Percentiles rank a stretch among this genome's conserved stretches.
phyloP scores from a whole-genome alignment of 768 basidiomycete species.

The Pisolithus tinctorius region DNA sequence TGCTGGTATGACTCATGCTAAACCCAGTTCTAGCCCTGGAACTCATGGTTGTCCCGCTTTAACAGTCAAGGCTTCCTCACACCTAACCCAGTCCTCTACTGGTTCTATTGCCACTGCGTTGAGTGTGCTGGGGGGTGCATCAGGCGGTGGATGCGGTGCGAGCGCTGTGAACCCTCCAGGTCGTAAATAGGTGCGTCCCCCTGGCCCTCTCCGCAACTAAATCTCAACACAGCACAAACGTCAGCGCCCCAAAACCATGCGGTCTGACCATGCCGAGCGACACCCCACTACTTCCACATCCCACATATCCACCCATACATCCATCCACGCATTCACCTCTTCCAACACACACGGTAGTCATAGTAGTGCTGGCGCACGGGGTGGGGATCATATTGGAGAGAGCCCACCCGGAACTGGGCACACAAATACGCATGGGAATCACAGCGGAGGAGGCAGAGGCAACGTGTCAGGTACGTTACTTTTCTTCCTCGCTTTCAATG shows the following conservation, averaged over 20 bases:
- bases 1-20: constrained; percentile 22
- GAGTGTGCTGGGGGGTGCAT: constrained; percentile 23
- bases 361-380: no score
- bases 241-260: constrained; percentile 84
- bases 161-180: no score
- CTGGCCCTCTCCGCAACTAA: background rate
- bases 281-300: constrained; percentile 9
- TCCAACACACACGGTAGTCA: no score
- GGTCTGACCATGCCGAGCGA: constrained; percentile 67
- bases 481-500: no score
- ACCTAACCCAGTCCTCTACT: constrained; percentile 39
- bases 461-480: constrained; percentile 22
- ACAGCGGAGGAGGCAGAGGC: constrained; percentile 38
- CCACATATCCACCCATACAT: no score
- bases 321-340: no score
- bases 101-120: constrained; percentile 64
- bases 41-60: constrained; percentile 52
- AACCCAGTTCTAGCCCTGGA: constrained; percentile 48
- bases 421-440: no score
- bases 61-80: constrained; percentile 48
- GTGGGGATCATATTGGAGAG: no score
- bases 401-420: no score
- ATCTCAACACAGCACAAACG: constrained; percentile 62
- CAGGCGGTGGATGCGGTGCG: no score
- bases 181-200: constrained; percentile 64